phyloP scores from a whole-genome alignment of 2,329 filamentous ascomycete genomes.

The Colletotrichum liaoningense region DNA sequence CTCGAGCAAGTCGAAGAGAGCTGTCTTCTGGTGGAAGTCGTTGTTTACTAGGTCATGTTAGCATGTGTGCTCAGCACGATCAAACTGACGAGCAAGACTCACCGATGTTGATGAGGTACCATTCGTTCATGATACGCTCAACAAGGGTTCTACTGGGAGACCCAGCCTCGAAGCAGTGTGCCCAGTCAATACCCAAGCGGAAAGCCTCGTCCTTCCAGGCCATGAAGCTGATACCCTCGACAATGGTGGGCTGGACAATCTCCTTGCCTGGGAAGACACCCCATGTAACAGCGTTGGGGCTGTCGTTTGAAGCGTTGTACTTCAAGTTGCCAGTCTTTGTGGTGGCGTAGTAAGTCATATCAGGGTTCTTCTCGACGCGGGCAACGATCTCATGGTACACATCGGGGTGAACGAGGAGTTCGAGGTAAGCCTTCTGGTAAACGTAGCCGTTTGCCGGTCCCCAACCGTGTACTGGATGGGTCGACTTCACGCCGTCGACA shows the following conservation, averaged over 20 bases:
- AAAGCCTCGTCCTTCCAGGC: constrained; percentile 99
- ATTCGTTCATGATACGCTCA: constrained; percentile 85
- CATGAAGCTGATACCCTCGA: constrained; percentile 96
- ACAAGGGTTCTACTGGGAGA: constrained; percentile 85
- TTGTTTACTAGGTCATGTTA: constrained; percentile 80
- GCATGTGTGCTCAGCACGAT: background rate
- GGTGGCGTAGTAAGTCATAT: constrained; percentile 94
- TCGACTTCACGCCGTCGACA: constrained; percentile 90
- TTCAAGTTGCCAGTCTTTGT: constrained; percentile 81
- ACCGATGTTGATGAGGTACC: constrained; percentile 97
- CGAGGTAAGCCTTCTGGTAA: constrained; percentile 97
- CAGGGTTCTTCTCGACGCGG: constrained; percentile 80
- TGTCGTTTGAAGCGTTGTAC: constrained; percentile 86
- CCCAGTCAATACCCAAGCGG: constrained; percentile 92
- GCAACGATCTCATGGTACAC: constrained; percentile 81
- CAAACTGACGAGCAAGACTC: constrained; percentile 49
- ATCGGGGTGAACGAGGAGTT: constrained; percentile 86
- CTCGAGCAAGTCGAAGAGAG: constrained; percentile 88
- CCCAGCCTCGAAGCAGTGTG: constrained; percentile 83
- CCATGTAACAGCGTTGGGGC: constrained; percentile 99
- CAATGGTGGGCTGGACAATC: constrained; percentile 99
- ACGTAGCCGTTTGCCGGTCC: constrained; percentile 95
- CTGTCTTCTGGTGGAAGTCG: constrained; percentile 87
- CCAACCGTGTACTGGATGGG: constrained; percentile 90
- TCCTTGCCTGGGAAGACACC: constrained; percentile 99